phyloP scores from a whole-genome alignment of 1,139 yeast species.

The Yamadazyma songkhlaensis region DNA sequence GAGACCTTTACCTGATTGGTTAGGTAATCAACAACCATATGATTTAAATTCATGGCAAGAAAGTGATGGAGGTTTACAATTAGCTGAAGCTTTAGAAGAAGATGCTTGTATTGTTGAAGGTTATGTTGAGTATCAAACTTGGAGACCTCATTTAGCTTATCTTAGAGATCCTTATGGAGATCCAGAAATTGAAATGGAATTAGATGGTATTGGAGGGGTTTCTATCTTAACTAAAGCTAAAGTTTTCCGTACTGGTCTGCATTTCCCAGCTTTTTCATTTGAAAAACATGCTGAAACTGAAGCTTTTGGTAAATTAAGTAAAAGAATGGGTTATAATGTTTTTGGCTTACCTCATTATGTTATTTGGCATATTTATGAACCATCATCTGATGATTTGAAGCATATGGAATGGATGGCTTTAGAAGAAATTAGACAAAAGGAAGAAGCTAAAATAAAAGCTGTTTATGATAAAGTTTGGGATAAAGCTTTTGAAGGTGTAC shows the following conservation, averaged over 20 bases:
- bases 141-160: slow-evolving; percentile 90
- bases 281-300: slow-evolving; percentile 93
- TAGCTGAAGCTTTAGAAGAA: slow-evolving; percentile 75
- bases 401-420: slow-evolving; percentile 98
- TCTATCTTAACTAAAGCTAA: slow-evolving; percentile 77
- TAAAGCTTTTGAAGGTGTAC: slow-evolving; percentile 73
- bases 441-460: slow-evolving; percentile 63
- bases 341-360: slow-evolving; percentile 87
- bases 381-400: slow-evolving; percentile 79
- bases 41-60: slow-evolving; percentile 92
- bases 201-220: slow-evolving; percentile 92
- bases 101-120: slow-evolving; percentile 93
- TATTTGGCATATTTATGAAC: slow-evolving; percentile 91
- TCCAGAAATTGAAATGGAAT: slow-evolving; percentile 80
- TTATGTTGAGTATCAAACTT: slow-evolving; percentile 86
- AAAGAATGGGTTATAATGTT: slow-evolving; percentile 77
- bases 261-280: slow-evolving; percentile 88
- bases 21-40: slow-evolving; percentile 86
- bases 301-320: slow-evolving; percentile 84
- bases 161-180: slow-evolving; percentile 84
- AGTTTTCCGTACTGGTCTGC: slow-evolving; percentile 77
- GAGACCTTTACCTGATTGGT: slow-evolving; percentile 90
- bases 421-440: slow-evolving; percentile 74
- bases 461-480: slow-evolving; percentile 75
- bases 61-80: slow-evolving; percentile 74